Evolutionary conservation across 2,329 filamentous ascomycete species (phyloP), one percentile per base, ranked within the genome.

Genomic region (Shiraia sp.): DNA sequence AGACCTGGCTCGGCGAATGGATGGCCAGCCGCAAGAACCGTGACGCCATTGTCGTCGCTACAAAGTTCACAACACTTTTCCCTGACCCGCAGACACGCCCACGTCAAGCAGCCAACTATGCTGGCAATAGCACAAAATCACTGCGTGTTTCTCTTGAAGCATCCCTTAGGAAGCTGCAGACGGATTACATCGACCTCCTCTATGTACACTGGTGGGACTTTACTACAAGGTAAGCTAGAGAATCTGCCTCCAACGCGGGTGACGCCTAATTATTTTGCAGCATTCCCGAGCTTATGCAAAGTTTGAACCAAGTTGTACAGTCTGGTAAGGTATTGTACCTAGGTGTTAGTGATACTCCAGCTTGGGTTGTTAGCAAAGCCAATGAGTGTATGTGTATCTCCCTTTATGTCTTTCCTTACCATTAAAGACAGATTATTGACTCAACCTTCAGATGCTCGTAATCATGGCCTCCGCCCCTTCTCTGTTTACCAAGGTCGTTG

Each of bases 381-480:
- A 78, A 79, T 42, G 57, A 74, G 66, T 68, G 65, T 65, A 58
- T 46, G 69, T 49, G 1, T 10, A 10, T n/a, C n/a, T n/a, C n/a
- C n/a, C 17, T 10, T 17, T 6, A 22, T 36, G 23, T 23, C n/a
- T 33, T 12, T 16, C 14, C 6, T 26, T 23, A 24, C n/a, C 16
- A 23, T n/a, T n/a, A n/a, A n/a, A n/a, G n/a, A n/a, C n/a, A n/a
- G n/a, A n/a, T n/a, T n/a, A 22, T 37, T 46, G 34, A 49, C n/a
- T 12, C 9, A 3, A 17, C 6, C 10, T 2, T 32, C 36, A 68
- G 71, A 90, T 59, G 88, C 87, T 6, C 79, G 83, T 29, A 77
- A 81, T 49, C 80, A 89, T 49, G 85, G 83, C n/a, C 75, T 89
- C 19, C 80, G 82, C 1, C 83, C 79, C 27, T 90, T 90, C 70